Evolutionary conservation across 2,329 filamentous ascomycete species (phyloP), one percentile per base, ranked within the genome.

Genomic region (Monilinia fructigena): DNA sequence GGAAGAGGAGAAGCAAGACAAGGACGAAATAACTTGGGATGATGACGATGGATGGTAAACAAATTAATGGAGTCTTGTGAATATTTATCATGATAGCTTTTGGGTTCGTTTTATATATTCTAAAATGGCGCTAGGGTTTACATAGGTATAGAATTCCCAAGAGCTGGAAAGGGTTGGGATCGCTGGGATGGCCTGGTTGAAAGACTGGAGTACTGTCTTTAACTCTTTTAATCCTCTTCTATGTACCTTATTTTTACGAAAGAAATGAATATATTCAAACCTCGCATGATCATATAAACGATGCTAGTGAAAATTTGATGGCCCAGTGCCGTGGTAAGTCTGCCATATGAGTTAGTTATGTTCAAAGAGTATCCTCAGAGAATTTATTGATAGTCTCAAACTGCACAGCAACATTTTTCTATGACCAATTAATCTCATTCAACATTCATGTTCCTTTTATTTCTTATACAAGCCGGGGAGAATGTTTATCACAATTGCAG

Each of bases 11-110:
- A 26, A 26, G 20, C 28, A 60, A n/a, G 58, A 50, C n/a, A 48
- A 50, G 23, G 58, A 60, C 18, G 58, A 60, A 60, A 60, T 60
- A 38, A 26, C 45, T 26, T 60, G 58, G 58, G 58, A 60, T n/a
- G 45, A 60, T 50, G 58, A 60, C 1, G 58, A 60, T 23, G 58
- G 28, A 26, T 60, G 58, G 58, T 60, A 60, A 60, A 50, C 7
- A 20, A 50, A 60, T 16, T 4, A n/a, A 23, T 18, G 28, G 20
- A 40, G 16, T 50, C 14, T 50, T 38, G 58, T 50, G 45, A 35
- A 60, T 38, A 60, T 23, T 12, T 18, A 38, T 50, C 11, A 26
- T 60, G 23, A 11, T 60, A 10, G 40, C 10, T 45, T 58, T 45
- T 58, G 28, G 56, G 12, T 20, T 60, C 8, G 28, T 50, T 60